These are phyloP conservation scores for Aspergillus sp. DNA, from an alignment of 2,329 filamentous ascomycete species.

Conservation along the genomic window DNA sequence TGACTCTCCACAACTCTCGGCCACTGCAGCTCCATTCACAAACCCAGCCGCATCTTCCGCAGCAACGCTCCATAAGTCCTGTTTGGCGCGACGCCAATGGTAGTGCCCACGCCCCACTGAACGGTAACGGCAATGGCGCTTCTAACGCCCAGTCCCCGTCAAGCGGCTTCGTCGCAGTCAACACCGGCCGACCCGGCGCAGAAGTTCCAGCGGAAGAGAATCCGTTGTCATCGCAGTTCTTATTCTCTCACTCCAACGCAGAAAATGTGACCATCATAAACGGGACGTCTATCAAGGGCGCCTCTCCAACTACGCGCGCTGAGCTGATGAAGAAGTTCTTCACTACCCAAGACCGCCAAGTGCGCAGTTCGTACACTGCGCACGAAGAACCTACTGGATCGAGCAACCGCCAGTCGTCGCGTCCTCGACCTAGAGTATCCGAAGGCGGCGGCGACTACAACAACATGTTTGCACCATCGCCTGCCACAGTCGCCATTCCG, in stretches of 20 bases:
- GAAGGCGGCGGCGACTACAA: slow-evolving; percentile 39
- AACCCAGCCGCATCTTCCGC: slow-evolving; percentile 11
- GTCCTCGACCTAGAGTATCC: slow-evolving; percentile 32
- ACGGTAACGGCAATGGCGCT: slow-evolving; percentile 16
- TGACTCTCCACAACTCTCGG: slow-evolving; percentile 31
- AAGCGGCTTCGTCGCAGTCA: slow-evolving; percentile 60
- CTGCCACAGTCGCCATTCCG: slow-evolving; percentile 54
- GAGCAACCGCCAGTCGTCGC: slow-evolving; percentile 28
- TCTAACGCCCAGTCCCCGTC: slow-evolving; percentile 46
- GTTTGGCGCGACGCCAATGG: slow-evolving; percentile 38
- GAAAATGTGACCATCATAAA: slow-evolving; percentile 52
- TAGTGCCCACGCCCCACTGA: slow-evolving; percentile 1
- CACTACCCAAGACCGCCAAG: slow-evolving; percentile 56
- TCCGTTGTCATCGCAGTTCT: slow-evolving; percentile 35
- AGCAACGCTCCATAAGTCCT: slow-evolving; percentile 36
- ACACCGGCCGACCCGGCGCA: slow-evolving; percentile 47
- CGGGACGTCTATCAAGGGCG: slow-evolving; percentile 50
- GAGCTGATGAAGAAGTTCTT: slow-evolving; percentile 65
- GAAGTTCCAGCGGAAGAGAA: slow-evolving; percentile 35
- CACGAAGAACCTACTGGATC: slow-evolving; percentile 28
- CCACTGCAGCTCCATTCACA: slow-evolving; percentile 27
- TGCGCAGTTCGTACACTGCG: slow-evolving; percentile 36
- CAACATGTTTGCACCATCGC: slow-evolving; percentile 41
- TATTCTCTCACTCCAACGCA: slow-evolving; percentile 43
- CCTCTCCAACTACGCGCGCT: slow-evolving; percentile 57